These are phyloP conservation scores for Rhipidocladum racemiflorum DNA, from an alignment of 176 grass and related monocot species.

Conservation along the genomic window DNA sequence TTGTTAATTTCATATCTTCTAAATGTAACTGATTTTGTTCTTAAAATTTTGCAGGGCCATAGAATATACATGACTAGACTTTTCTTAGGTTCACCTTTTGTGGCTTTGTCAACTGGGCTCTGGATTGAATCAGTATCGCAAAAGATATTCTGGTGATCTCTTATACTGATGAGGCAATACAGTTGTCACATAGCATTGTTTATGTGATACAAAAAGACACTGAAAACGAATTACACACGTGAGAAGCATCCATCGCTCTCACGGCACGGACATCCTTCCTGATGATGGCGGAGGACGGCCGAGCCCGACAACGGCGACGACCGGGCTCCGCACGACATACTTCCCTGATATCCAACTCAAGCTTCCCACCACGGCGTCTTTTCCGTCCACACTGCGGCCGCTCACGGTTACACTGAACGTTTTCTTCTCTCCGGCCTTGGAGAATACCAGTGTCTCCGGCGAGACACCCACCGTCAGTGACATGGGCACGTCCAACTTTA, in stretches of 20 bases:
- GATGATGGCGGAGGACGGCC: not conserved
- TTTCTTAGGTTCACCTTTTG: not conserved
- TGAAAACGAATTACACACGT: too few relatives aligned
- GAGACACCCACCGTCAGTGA: constrained; percentile 3
- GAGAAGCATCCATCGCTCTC: not conserved
- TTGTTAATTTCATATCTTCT: too few relatives aligned
- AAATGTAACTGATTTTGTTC: too few relatives aligned
- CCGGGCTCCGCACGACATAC: constrained; percentile 23
- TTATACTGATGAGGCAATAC: too few relatives aligned
- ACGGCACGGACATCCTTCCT: not conserved
- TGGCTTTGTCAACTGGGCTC: not conserved
- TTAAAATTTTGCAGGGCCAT: too few relatives aligned
- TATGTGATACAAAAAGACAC: too few relatives aligned
- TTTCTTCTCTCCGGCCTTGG: not conserved
- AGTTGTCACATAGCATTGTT: too few relatives aligned
- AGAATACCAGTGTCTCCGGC: constrained; percentile 22
- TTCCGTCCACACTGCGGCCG: not conserved
- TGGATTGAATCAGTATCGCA: too few relatives aligned
- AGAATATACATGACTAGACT: not conserved
- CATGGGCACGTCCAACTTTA: not conserved
- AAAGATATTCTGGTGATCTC: too few relatives aligned
- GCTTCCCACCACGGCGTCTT: not conserved
- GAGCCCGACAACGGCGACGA: not conserved
- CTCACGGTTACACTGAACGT: constrained; percentile 33
- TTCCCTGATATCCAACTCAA: constrained; percentile 4